phyloP scores from a whole-genome alignment of 306 rosid genomes.

The Cicer pinnatifidum region DNA sequence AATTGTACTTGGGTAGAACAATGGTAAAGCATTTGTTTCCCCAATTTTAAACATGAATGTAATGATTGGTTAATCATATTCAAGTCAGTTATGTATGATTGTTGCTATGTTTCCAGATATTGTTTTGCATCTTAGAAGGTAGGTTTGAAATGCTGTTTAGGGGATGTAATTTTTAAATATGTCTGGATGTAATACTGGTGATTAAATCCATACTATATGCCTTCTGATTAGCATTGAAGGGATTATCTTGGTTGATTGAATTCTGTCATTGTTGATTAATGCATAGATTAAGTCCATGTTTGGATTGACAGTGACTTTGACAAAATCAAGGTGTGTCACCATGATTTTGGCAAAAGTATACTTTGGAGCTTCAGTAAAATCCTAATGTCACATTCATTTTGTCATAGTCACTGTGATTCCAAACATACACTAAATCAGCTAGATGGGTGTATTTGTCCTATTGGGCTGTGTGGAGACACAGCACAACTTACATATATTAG shows the following conservation, averaged over 20 bases:
- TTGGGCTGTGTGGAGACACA: not conserved
- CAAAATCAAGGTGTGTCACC: too few species aligned
- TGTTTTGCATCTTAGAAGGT: constrained; percentile 6
- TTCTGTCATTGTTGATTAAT: constrained; percentile 5
- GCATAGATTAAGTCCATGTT: not conserved
- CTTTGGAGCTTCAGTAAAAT: too few species aligned
- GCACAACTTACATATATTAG: not conserved
- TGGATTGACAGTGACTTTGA: too few species aligned
- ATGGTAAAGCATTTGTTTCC: constrained; percentile 60
- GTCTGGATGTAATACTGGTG: constrained; percentile 14
- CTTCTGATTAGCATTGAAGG: not conserved
- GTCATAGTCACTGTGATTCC: too few species aligned
- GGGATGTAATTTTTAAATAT: constrained; percentile 11
- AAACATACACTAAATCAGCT: not conserved
- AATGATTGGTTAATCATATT: constrained; percentile 13
- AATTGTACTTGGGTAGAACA: constrained; percentile 96
- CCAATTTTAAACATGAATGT: constrained; percentile 4
- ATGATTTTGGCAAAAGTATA: too few species aligned
- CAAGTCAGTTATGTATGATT: constrained; percentile 12
- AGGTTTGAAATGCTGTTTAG: constrained; percentile 18
- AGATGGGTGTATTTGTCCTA: not conserved
- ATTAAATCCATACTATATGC: not conserved
- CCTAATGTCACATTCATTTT: too few species aligned
- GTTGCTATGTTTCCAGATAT: not conserved
- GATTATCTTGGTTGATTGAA: not conserved